phyloP scores from a whole-genome alignment of 2,329 filamentous ascomycete genomes.

The Bertia moriformis region DNA sequence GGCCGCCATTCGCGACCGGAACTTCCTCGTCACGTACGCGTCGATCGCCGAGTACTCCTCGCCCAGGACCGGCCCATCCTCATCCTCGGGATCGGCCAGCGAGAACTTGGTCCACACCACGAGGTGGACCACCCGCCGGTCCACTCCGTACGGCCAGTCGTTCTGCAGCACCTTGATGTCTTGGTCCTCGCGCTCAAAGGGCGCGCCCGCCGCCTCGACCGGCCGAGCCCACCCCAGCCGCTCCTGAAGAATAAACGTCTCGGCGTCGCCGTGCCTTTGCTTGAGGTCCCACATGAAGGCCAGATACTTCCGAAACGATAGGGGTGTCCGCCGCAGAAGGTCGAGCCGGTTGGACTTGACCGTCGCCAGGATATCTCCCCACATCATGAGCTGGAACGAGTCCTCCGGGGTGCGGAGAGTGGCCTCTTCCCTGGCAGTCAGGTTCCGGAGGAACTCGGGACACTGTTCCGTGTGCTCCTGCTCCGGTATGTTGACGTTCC shows the following conservation, averaged over 20 bases:
- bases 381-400: constrained; percentile 47
- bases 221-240: constrained; percentile 53
- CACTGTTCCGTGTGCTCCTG: constrained; percentile 48
- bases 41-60: constrained; percentile 53
- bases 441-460: constrained; percentile 52
- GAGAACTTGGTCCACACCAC: constrained; percentile 85
- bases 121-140: constrained; percentile 63
- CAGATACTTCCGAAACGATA: constrained; percentile 64
- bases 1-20: constrained; percentile 35
- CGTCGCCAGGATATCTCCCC: constrained; percentile 54
- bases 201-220: constrained; percentile 13
- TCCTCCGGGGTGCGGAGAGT: constrained; percentile 61
- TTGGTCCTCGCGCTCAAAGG: constrained; percentile 24
- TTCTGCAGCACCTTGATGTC: constrained; percentile 70
- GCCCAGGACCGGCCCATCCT: constrained; percentile 52
- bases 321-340: constrained; percentile 62
- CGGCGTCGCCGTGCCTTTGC: constrained; percentile 58
- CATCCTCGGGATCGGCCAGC: constrained; percentile 51
- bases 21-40: constrained; percentile 52
- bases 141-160: constrained; percentile 88
- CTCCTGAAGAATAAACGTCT: constrained; percentile 60
- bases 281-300: constrained; percentile 52
- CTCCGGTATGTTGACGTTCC: constrained; percentile 66
- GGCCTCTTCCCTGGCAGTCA: constrained; percentile 51
- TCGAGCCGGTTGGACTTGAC: constrained; percentile 55